Evolutionary conservation across 768 basidiomycete species (phyloP), one percentile per base, ranked within the genome.

Genomic region (Grammothele lineata): DNA sequence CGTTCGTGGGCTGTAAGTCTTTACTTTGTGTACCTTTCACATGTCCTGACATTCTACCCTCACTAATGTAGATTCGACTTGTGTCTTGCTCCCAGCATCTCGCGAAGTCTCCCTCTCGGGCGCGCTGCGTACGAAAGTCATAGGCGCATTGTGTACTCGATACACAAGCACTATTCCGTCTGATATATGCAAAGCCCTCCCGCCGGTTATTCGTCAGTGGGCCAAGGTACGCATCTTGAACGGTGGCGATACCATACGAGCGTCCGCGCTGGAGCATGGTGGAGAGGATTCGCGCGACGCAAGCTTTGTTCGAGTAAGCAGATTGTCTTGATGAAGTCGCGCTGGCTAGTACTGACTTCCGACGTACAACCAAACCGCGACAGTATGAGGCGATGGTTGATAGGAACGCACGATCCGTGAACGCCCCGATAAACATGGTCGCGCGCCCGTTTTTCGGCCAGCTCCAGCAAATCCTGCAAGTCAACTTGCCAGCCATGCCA

Each of bases 281-380:
- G 23, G 41, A 38, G 57, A 59, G 10, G 64, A 66, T 39, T 23
- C 36, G 6, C 47, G 62, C 5, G 67, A 70, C 57, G 61, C 65
- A 21, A 50, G 62, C 19, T 70, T 54, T 60, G 59, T 71, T 15
- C 43, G 61, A 33, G 69, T 71, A 56, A 12, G 65, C 56, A 14
- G 23, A 3, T 44, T 25, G 33, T 39, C 27, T 18, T 10, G 22
- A 18, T 38, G 5, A 21, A 5, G 17, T 36, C 12, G 24, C 9
- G 2, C 23, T 24, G 24, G 22, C 30, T n/a, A 12, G 4, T 27
- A 19, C 19, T 37, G 9, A 37, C 35, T 37, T 40, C n/a, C n/a
- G n/a, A n/a, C n/a, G n/a, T n/a, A n/a, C n/a, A n/a, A n/a, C n/a
- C n/a, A n/a, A n/a, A n/a, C n/a, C n/a, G n/a, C n/a, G n/a, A n/a